Conservation (phyloP, 129 eudicot species). For the Calendula officinalis region DNA sequence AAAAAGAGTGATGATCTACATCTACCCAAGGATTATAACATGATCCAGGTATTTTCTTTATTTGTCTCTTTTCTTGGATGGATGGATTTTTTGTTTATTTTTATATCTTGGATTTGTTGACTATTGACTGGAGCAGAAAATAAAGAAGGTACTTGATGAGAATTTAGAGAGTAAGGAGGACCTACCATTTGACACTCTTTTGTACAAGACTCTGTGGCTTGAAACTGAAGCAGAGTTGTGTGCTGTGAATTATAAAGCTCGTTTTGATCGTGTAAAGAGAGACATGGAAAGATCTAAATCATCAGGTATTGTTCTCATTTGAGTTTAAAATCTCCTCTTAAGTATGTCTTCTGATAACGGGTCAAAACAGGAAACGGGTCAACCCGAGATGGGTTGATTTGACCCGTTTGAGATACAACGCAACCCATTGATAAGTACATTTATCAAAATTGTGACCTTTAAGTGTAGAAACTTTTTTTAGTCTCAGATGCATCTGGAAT, state of each 20-base stretch:
- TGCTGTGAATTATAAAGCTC: constrained; percentile 53
- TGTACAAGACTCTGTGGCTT: constrained; percentile 82
- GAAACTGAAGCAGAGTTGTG: constrained; percentile 90
- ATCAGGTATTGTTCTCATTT: constrained; percentile 21
- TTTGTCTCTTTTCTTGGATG: neutral
- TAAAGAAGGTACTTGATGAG: constrained; percentile 60
- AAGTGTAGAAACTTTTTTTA: neutral
- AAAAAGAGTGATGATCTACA: constrained; percentile 31
- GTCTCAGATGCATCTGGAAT: constrained; percentile 29
- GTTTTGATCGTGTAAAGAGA: constrained; percentile 61
- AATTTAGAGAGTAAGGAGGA: constrained; percentile 50
- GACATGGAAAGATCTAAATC: constrained; percentile 47
- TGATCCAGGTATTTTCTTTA: constrained; percentile 57
- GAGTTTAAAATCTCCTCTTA: neutral
- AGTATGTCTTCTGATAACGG: neutral
- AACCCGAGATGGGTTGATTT: neutral
- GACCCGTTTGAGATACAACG: neutral
- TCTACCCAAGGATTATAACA: constrained; percentile 38
- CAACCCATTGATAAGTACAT: neutral
- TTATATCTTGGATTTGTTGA: neutral
- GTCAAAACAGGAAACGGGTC: neutral
- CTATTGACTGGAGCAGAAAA: constrained; percentile 40
- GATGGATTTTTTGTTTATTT: neutral
- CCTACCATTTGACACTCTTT: constrained; percentile 26
- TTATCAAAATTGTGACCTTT: neutral